Conservation (phyloP, 1,284 basidiomycete genomes). For the Meripilus lineatus region DNA sequence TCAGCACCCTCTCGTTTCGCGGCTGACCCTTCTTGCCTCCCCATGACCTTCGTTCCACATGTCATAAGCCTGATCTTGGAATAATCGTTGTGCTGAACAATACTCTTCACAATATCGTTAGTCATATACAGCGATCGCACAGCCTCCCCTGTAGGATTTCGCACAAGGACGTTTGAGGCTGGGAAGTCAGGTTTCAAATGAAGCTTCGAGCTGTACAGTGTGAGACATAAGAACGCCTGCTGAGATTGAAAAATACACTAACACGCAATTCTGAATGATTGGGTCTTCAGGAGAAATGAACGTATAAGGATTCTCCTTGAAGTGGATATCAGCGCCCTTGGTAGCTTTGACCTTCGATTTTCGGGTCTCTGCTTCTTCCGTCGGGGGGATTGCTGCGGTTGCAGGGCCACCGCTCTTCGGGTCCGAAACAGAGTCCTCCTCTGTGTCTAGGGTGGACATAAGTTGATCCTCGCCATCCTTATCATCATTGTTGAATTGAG, state of each 20-base stretch:
- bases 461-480: not conserved
- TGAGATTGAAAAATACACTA: conserved; percentile 21
- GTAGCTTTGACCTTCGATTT: conserved; percentile 26
- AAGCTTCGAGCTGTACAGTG: conserved; percentile 60
- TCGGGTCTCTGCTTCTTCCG: conserved; percentile 18
- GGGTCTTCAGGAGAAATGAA: conserved; percentile 73
- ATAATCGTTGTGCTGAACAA: conserved; percentile 84
- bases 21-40: conserved; percentile 54
- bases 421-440: too few species aligned
- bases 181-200: conserved; percentile 76
- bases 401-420: too few species aligned
- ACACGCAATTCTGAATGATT: conserved; percentile 70
- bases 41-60: conserved; percentile 85
- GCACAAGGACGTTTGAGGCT: conserved; percentile 74
- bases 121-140: conserved; percentile 88
- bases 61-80: conserved; percentile 83
- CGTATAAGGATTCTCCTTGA: conserved; percentile 90
- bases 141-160: conserved; percentile 78
- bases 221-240: not conserved
- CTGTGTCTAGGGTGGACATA: too few species aligned
- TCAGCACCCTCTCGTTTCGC: conserved; percentile 37
- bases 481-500: conserved; percentile 2
- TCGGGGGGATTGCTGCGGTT: conserved; percentile 8
- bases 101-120: conserved; percentile 77
- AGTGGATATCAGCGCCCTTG: conserved; percentile 42